Evolutionary conservation across 768 basidiomycete genomes (phyloP), one percentile per base, ranked within the genome.

Genomic region (Kwoniella bestiolae): DNA sequence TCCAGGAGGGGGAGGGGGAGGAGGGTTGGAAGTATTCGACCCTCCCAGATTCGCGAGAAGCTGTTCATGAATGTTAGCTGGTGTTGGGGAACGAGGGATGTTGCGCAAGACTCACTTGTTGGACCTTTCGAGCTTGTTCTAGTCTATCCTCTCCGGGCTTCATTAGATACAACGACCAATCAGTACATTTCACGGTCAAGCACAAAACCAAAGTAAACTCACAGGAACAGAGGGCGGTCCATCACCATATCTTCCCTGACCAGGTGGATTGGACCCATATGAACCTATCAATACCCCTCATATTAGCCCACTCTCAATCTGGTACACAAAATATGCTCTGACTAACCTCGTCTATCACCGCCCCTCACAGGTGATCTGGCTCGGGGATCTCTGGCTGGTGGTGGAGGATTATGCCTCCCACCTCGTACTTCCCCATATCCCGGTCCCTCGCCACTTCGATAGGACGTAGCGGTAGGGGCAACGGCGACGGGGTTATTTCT

Each of bases 71-170:
- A n/a, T n/a, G n/a, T n/a, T n/a, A n/a, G n/a, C n/a, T n/a, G n/a
- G n/a, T n/a, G n/a, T n/a, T n/a, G n/a, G n/a, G n/a, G n/a, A n/a
- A n/a, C n/a, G n/a, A n/a, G n/a, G n/a, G n/a, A n/a, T n/a, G n/a
- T n/a, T n/a, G n/a, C 50, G 16, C 46, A 3, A 35, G 61, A 56
- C 65, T 35, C 47, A 75, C 66, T 50, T 74, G 67, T 53, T 79
- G 78, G 5, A 79, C 76, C 60, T 76, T 76, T 3, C 73, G 60
- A 67, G 78, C 78, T 84, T 93, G 90, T 74, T 94, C 92, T 21
- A 94, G 83, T 12, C 92, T 89, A 55, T 93, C 91, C 63, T 93
- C 91, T 11, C 83, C 79, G 44, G 84, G 41, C 73, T 69, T 23
- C 29, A 26, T n/a, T n/a, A n/a, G n/a, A n/a, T n/a, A n/a, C n/a